A percentile compares a stretch with the other conserved stretches of the same genome.
Evolutionary conservation across 2,329 filamentous ascomycete genomes (phyloP).

Genomic region (Taxawa tesnikishii): DNA sequence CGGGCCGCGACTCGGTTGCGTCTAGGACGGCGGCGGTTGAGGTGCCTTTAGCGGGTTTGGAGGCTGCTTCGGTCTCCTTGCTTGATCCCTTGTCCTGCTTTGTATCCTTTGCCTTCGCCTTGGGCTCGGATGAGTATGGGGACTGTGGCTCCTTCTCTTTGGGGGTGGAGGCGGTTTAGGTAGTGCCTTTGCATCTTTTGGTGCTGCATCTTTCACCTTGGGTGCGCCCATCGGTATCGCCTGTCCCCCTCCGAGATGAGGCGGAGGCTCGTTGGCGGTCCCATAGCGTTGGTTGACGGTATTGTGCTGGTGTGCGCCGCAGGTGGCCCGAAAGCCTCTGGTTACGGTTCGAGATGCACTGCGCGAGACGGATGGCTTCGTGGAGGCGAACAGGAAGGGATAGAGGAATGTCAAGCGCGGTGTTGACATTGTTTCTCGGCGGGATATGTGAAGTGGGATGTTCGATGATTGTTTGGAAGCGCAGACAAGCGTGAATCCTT

Average conservation of each 20-base stretch:
- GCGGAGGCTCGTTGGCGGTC: conserved; percentile 32
- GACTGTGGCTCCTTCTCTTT: conserved; percentile 6
- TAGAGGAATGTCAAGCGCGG: conserved; percentile 35
- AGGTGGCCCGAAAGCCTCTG: conserved; percentile 18
- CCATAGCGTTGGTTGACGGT: conserved; percentile 29
- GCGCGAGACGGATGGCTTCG: conserved; percentile 13
- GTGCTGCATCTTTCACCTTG: conserved; percentile 1
- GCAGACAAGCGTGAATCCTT: too few species aligned
- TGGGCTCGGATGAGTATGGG: too few species aligned
- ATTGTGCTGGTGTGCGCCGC: conserved; percentile 14
- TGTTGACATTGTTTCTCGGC: conserved; percentile 28
- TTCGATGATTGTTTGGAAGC: too few species aligned
- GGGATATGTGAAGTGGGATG: too few species aligned
- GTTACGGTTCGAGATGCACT: conserved; percentile 13
- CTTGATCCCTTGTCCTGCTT: conserved; percentile 9
- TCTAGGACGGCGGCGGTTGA: conserved; percentile 6
- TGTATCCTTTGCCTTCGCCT: conserved; percentile 2
- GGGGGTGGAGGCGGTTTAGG: conserved; percentile 1
- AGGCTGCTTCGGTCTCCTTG: conserved; percentile 3
- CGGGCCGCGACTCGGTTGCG: conserved; percentile 4
- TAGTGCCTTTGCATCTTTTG: background rate
- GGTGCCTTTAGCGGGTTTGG: conserved; percentile 1
- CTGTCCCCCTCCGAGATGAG: conserved; percentile 21
- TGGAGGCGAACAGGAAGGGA: conserved; percentile 29
- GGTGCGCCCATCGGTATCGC: conserved; percentile 1